Percentiles rank a stretch among this genome's conserved stretches.
These are phyloP conservation scores for Cadophora gregata DNA, from an alignment of 2,329 filamentous ascomycete genomes.

Conservation along the genomic window DNA sequence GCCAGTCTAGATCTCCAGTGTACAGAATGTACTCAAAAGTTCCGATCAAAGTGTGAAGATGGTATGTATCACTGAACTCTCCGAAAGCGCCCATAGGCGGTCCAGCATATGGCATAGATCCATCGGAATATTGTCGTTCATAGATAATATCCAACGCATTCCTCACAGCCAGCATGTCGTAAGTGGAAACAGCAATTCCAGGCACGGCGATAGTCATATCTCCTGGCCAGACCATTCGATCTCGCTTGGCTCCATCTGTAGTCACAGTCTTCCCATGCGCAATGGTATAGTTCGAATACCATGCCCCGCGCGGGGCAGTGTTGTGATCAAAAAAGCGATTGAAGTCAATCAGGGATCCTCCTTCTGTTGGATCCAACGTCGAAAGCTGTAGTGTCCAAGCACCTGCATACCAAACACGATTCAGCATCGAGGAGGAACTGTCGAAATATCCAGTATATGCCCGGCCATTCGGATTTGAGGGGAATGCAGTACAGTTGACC, in stretches of 20 bases:
- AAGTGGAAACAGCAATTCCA: conserved; percentile 60
- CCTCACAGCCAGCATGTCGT: conserved; percentile 54
- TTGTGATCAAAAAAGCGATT: conserved; percentile 45
- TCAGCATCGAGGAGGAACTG: conserved; percentile 56
- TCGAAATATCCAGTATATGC: conserved; percentile 61
- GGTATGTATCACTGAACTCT: conserved; percentile 60
- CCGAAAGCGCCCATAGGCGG: conserved; percentile 51
- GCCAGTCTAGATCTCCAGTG: conserved; percentile 58
- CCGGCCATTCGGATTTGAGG: conserved; percentile 53
- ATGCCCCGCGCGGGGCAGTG: conserved; percentile 39
- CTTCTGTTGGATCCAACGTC: conserved; percentile 46
- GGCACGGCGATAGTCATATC: conserved; percentile 64
- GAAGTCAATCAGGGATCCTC: conserved; percentile 46
- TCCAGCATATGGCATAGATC: conserved; percentile 57
- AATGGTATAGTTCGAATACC: conserved; percentile 45
- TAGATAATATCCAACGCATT: conserved; percentile 58
- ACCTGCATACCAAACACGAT: conserved; percentile 58
- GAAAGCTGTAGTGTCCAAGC: conserved; percentile 55
- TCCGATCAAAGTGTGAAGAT: conserved; percentile 63
- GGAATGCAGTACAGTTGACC: conserved; percentile 50
- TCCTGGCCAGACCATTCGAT: conserved; percentile 65
- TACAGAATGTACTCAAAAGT: conserved; percentile 64
- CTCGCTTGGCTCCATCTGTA: conserved; percentile 62
- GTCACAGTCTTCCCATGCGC: conserved; percentile 43
- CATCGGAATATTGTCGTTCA: conserved; percentile 47